A percentile compares a stretch with the other conserved stretches of the same genome.
These are phyloP conservation scores for Chlamydomonas incerta DNA, from an alignment of 139 green algal genomes.

Conservation along the genomic window DNA sequence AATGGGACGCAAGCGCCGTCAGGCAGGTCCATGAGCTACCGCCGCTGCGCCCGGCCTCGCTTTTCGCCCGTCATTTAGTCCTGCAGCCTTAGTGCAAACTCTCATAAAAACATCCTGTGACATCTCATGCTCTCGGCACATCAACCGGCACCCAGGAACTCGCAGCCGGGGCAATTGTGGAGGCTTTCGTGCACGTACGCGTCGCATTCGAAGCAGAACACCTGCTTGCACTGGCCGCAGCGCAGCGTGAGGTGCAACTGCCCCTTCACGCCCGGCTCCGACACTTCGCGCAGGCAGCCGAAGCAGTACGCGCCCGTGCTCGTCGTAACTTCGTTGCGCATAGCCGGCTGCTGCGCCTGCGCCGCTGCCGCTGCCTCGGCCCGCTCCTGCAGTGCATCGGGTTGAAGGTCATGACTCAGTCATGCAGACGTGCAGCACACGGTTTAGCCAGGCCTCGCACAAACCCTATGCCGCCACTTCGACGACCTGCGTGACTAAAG, in stretches of 20 bases:
- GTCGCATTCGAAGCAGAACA: conserved; percentile 98
- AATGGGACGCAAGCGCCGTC: not conserved
- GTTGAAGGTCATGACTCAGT: too few relatives aligned
- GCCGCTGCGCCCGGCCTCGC: not conserved
- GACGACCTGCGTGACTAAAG: too few relatives aligned
- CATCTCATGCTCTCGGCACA: not conserved
- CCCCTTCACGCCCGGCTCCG: not conserved
- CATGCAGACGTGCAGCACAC: too few relatives aligned
- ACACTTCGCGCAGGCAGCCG: conserved; percentile 61
- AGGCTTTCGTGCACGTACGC: conserved; percentile 91
- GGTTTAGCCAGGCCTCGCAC: too few relatives aligned
- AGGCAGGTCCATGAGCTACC: not conserved
- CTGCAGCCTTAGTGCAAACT: not conserved
- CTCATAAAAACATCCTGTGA: not conserved
- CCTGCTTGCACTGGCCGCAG: conserved; percentile 80
- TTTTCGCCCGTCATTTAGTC: not conserved
- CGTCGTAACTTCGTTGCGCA: conserved; percentile 12
- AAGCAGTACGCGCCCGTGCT: conserved; percentile 61
- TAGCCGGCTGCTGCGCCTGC: conserved; percentile 3
- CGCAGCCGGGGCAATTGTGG: conserved; percentile 97
- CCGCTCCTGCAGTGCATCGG: conserved; percentile 2
- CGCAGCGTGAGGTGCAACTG: conserved; percentile 57
- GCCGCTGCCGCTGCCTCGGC: not conserved
- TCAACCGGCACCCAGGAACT: conserved; percentile 37
- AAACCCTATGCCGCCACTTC: too few relatives aligned